Conservation (phyloP, 2,329 filamentous ascomycete species). For the Aureobasidium sp. region DNA sequence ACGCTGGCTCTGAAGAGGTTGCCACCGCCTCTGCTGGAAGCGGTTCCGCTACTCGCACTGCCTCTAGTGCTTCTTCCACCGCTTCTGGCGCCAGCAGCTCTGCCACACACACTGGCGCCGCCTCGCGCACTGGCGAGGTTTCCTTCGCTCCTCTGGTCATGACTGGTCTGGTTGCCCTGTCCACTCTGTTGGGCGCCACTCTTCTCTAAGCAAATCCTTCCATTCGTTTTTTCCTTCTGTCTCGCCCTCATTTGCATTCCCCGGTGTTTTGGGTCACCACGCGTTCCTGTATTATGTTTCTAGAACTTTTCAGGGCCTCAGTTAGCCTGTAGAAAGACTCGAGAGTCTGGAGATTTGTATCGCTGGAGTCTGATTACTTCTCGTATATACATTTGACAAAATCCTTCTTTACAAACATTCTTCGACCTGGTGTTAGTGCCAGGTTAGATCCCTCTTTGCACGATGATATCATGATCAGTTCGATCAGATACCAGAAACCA, state of each 20-base stretch:
- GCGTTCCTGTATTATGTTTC: not conserved
- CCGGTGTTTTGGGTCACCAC: constrained; percentile 1
- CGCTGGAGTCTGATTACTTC: not conserved
- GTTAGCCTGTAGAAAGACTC: not conserved
- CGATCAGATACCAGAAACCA: no score
- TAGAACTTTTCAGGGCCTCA: not conserved
- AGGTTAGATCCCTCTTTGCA: no score
- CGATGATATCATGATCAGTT: no score
- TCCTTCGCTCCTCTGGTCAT: constrained; percentile 43
- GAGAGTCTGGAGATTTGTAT: not conserved
- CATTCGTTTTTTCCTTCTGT: not conserved
- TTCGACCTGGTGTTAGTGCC: no score
- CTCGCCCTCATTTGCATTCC: not conserved
- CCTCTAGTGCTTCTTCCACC: constrained; percentile 21
- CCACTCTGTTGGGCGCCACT: constrained; percentile 45
- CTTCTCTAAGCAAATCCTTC: constrained; percentile 26
- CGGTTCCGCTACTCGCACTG: constrained; percentile 36
- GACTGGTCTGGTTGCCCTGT: constrained; percentile 42
- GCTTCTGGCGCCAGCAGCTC: constrained; percentile 18
- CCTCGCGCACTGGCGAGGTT: constrained; percentile 34
- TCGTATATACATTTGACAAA: not conserved
- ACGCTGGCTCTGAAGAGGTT: constrained; percentile 41
- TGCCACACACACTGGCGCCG: constrained; percentile 15
- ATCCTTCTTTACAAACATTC: not conserved
- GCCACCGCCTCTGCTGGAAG: constrained; percentile 42